These are phyloP conservation scores for Corynascus novoguineensis DNA, from an alignment of 495 filamentous ascomycete genomes.

Conservation along the genomic window DNA sequence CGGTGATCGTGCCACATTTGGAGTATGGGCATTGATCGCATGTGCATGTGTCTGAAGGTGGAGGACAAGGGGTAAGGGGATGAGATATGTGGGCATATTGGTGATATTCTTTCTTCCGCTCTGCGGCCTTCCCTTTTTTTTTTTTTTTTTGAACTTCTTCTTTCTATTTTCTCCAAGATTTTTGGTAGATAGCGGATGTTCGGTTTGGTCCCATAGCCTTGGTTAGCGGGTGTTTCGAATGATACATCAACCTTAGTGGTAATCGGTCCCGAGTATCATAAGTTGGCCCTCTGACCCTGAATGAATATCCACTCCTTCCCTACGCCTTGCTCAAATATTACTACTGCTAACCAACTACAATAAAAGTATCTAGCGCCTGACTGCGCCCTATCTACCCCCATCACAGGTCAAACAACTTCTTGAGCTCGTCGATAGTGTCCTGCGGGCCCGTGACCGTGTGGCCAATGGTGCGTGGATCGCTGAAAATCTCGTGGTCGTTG, in stretches of 20 bases:
- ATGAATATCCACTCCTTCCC: too few relatives aligned
- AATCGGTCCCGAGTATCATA: too few relatives aligned
- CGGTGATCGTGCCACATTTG: conserved; percentile 88
- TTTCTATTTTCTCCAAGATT: neutral
- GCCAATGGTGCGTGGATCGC: conserved; percentile 72
- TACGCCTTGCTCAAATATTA: too few relatives aligned
- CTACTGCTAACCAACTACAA: too few relatives aligned
- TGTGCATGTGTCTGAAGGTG: neutral
- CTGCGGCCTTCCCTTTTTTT: neutral
- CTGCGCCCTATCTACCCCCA: neutral
- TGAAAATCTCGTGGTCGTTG: conserved; percentile 93
- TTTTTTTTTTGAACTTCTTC: neutral
- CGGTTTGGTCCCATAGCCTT: conserved; percentile 7
- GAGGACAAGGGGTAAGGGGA: neutral
- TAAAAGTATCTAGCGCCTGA: too few relatives aligned
- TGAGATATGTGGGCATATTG: neutral
- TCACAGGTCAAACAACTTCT: conserved; percentile 65
- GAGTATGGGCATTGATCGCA: conserved; percentile 62
- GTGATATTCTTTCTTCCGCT: neutral
- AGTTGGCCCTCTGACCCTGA: too few relatives aligned
- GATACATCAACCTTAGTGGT: neutral
- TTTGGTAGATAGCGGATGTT: conserved; percentile 1
- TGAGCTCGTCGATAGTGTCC: conserved; percentile 71
- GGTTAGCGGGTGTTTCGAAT: conserved; percentile 5
- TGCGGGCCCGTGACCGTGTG: conserved; percentile 76